Conservation (phyloP, 139 green algal genomes). For the Astrephomene gubernaculifera region DNA sequence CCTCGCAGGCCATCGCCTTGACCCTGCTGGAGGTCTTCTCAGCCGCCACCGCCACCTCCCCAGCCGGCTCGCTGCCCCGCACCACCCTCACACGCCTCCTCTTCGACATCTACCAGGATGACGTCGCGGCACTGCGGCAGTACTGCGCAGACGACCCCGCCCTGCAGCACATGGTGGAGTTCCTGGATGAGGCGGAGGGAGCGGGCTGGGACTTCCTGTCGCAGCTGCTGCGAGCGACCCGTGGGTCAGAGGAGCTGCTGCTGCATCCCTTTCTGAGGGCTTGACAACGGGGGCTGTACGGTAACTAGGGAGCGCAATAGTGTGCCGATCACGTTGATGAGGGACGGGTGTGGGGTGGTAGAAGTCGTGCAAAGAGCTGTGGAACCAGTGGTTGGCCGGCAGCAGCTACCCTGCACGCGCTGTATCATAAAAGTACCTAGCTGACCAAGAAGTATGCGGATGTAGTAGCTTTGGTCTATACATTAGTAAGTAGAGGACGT, state of each 20-base stretch:
- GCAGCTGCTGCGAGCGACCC: slow-evolving; percentile 35
- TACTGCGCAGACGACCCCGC: slow-evolving; percentile 48
- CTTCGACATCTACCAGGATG: slow-evolving; percentile 42
- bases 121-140: slow-evolving; percentile 34
- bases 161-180: slow-evolving; percentile 48
- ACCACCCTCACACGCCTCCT: slow-evolving; percentile 51
- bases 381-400: too few species aligned
- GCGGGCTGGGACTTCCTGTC: slow-evolving; percentile 70
- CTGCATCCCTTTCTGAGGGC: slow-evolving; percentile 53
- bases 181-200: slow-evolving; percentile 61
- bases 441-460: too few species aligned
- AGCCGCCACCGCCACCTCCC: slow-evolving; percentile 17
- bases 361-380: too few species aligned
- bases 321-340: too few species aligned
- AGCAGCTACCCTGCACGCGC: too few species aligned
- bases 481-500: too few species aligned
- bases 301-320: too few species aligned
- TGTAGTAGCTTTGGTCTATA: too few species aligned
- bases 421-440: too few species aligned
- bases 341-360: too few species aligned
- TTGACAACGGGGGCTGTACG: too few species aligned
- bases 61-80: slow-evolving; percentile 24
- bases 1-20: slow-evolving; percentile 32
- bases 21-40: slow-evolving; percentile 50
- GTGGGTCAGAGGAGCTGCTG: slow-evolving; percentile 31